A percentile compares a stretch with the other conserved stretches of the same genome.
Conservation (phyloP, 2,329 filamentous ascomycete genomes). For the Zymoseptoria crescenta region DNA sequence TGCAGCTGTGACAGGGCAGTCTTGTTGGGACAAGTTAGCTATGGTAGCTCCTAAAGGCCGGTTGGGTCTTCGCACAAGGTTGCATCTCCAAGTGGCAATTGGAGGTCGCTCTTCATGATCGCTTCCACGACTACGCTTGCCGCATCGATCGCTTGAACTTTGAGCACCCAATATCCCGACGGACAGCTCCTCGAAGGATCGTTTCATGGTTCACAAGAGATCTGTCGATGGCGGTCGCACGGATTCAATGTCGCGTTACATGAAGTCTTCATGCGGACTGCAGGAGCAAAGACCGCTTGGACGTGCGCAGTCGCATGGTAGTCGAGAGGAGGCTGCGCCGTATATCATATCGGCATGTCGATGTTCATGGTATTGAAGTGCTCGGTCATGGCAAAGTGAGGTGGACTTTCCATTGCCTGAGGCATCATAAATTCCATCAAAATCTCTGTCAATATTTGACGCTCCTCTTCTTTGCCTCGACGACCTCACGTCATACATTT, state of each 20-base stretch:
- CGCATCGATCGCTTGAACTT: conserved; percentile 20
- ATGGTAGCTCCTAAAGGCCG: conserved; percentile 2
- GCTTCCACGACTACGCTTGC: conserved; percentile 14
- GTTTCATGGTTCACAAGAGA: neutral
- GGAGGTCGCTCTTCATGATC: conserved; percentile 18
- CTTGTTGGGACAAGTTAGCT: conserved; percentile 13
- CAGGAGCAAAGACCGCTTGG: neutral
- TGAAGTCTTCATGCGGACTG: neutral
- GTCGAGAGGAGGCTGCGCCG: neutral
- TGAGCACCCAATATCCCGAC: conserved; percentile 21
- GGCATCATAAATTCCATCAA: neutral
- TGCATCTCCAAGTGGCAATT: neutral
- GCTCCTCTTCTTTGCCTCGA: neutral
- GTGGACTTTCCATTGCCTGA: neutral
- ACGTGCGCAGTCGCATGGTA: neutral
- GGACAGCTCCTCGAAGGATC: neutral
- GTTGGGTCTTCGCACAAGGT: neutral
- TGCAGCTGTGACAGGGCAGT: conserved; percentile 39
- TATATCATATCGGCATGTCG: neutral
- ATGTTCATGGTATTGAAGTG: neutral
- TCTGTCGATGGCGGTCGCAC: neutral
- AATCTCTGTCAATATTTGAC: neutral
- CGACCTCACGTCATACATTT: neutral
- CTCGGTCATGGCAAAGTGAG: neutral
- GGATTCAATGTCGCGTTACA: neutral